phyloP scores from a whole-genome alignment of 306 rosid genomes.

The Castanea mollissima region DNA sequence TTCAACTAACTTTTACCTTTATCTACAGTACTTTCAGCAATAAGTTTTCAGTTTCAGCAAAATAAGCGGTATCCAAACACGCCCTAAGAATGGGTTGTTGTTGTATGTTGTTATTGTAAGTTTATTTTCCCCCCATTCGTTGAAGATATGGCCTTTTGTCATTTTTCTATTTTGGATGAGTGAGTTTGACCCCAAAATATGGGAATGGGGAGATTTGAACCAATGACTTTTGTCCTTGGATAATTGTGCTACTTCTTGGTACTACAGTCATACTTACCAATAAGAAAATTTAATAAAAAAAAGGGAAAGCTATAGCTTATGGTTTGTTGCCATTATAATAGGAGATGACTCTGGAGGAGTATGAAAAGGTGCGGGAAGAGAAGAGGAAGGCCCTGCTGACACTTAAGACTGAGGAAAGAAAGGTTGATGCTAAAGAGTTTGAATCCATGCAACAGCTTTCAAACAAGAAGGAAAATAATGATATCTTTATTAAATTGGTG shows the following conservation, averaged over 20 bases:
- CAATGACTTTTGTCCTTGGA: not conserved
- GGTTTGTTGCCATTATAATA: slow-evolving; percentile 22
- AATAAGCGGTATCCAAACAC: too few relatives aligned
- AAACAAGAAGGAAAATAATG: slow-evolving; percentile 77
- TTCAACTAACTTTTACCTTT: too few relatives aligned
- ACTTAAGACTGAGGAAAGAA: slow-evolving; percentile 79
- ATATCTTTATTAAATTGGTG: slow-evolving; percentile 81
- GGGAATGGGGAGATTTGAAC: not conserved
- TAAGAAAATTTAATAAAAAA: not conserved
- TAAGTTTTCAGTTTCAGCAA: too few relatives aligned
- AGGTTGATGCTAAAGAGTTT: slow-evolving; percentile 79
- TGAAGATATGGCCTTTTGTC: not conserved
- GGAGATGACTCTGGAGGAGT: slow-evolving; percentile 99
- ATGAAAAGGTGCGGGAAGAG: slow-evolving; percentile 80
- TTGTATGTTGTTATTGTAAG: too few relatives aligned
- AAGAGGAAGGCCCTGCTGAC: slow-evolving; percentile 76
- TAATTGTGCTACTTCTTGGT: not conserved
- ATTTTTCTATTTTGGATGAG: not conserved
- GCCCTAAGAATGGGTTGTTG: too few relatives aligned
- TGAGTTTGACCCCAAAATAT: not conserved
- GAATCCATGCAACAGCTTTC: slow-evolving; percentile 84
- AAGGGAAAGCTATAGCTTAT: slow-evolving; percentile 6
- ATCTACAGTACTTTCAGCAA: too few relatives aligned
- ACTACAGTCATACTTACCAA: not conserved
- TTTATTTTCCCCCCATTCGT: not conserved